A percentile compares a stretch with the other conserved stretches of the same genome.
These are phyloP conservation scores for Ramaria sp. DNA, from an alignment of 768 basidiomycete species.

Conservation along the genomic window DNA sequence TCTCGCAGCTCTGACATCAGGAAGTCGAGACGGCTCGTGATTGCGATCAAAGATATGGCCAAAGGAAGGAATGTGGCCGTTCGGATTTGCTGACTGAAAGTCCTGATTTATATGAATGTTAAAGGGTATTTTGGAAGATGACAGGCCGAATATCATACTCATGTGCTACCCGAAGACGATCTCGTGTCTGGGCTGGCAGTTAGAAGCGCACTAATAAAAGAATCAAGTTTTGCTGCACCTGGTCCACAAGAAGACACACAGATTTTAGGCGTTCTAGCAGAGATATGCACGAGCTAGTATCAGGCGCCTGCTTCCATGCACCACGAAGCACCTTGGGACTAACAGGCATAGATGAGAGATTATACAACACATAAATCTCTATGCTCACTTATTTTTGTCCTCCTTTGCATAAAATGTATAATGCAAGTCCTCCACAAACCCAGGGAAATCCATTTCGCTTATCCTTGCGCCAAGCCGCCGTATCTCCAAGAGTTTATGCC, in stretches of 20 bases:
- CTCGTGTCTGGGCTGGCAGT: constrained; percentile 28
- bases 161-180: constrained; percentile 40
- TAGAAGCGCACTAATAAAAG: not conserved
- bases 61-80: constrained; percentile 65
- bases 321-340: constrained; percentile 46
- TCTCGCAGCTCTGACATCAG: constrained; percentile 35
- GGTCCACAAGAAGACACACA: constrained; percentile 30
- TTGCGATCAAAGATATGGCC: constrained; percentile 48
- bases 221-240: constrained; percentile 25
- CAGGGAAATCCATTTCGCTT: constrained; percentile 20
- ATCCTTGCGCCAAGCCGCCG: constrained; percentile 36
- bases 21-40: constrained; percentile 44
- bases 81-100: constrained; percentile 53
- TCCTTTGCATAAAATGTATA: constrained; percentile 39
- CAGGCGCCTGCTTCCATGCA: constrained; percentile 55
- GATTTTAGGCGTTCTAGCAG: constrained; percentile 26
- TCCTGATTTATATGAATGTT: constrained; percentile 27
- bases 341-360: not conserved
- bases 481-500: constrained; percentile 53
- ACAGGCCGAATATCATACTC: constrained; percentile 26
- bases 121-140: not conserved
- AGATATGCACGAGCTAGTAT: constrained; percentile 22
- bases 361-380: not conserved
- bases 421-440: constrained; percentile 29
- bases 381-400: constrained; percentile 26